phyloP scores from a whole-genome alignment of 805 yeast species.

The Candida nemodendra region DNA sequence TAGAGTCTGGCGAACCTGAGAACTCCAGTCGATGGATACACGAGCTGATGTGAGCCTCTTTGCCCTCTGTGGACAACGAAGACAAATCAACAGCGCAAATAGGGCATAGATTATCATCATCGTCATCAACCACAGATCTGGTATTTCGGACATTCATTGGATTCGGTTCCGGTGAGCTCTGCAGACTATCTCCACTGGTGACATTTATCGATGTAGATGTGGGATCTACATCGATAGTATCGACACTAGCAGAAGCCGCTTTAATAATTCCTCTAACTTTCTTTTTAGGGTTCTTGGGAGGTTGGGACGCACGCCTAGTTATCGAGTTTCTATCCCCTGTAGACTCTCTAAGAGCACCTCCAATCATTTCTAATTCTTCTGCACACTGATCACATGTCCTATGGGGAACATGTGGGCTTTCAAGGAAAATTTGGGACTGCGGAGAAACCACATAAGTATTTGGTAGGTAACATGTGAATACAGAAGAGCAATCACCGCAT shows the following conservation, averaged over 20 bases:
- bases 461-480: constrained; percentile 53
- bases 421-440: constrained; percentile 46
- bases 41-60: constrained; percentile 65
- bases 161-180: background rate
- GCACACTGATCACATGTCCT: constrained; percentile 76
- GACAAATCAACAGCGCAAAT: constrained; percentile 36
- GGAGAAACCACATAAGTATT: constrained; percentile 58
- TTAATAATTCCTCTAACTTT: constrained; percentile 12
- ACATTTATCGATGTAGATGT: background rate
- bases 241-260: constrained; percentile 14
- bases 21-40: constrained; percentile 65
- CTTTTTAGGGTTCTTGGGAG: too few relatives aligned
- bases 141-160: background rate
- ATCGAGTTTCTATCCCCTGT: background rate
- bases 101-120: constrained; percentile 43
- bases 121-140: constrained; percentile 14
- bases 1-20: constrained; percentile 58
- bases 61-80: constrained; percentile 31
- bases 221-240: constrained; percentile 12
- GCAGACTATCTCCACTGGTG: constrained; percentile 1
- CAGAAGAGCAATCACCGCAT: constrained; percentile 65
- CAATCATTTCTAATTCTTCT: constrained; percentile 54
- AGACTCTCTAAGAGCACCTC: constrained; percentile 37
- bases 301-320: background rate
- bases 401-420: constrained; percentile 54